A percentile compares a stretch with the other conserved stretches of the same genome.
phyloP scores from a whole-genome alignment of 1,284 basidiomycete species.

The Tilletia setariae region DNA sequence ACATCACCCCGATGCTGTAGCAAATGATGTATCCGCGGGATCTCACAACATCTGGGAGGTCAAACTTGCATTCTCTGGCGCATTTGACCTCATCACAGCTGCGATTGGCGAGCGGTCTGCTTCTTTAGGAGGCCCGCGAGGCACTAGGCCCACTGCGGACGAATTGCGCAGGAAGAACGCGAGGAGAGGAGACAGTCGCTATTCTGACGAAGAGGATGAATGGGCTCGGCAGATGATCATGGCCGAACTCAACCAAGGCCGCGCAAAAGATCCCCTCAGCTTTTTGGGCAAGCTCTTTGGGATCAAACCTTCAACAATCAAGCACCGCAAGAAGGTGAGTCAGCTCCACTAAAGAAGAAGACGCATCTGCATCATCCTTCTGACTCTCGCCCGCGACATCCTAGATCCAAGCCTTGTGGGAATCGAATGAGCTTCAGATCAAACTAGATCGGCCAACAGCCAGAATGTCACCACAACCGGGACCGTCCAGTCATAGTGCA shows the following conservation, averaged over 20 bases:
- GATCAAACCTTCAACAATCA: constrained; percentile 72
- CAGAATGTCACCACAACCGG: background rate
- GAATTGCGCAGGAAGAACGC: constrained; percentile 25
- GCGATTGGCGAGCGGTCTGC: constrained; percentile 52
- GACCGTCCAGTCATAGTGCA: background rate
- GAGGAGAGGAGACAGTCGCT: constrained; percentile 30
- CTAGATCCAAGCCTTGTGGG: constrained; percentile 4
- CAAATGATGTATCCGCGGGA: constrained; percentile 86
- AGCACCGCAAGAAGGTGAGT: constrained; percentile 35
- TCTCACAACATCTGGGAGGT: constrained; percentile 82
- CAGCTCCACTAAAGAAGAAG: background rate
- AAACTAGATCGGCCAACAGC: constrained; percentile 1
- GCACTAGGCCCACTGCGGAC: constrained; percentile 24
- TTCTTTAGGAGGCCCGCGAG: constrained; percentile 21
- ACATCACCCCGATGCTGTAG: constrained; percentile 56
- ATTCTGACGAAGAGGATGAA: constrained; percentile 19
- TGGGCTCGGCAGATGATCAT: constrained; percentile 28
- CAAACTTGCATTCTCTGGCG: constrained; percentile 77
- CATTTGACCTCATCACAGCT: constrained; percentile 73
- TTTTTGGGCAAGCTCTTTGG: constrained; percentile 76
- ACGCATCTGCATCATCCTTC: background rate
- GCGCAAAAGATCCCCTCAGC: constrained; percentile 61
- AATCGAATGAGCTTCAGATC: constrained; percentile 9
- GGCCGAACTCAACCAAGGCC: background rate
- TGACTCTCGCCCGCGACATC: background rate